A percentile compares a stretch with the other conserved stretches of the same genome.
Conservation (phyloP, 2,329 filamentous ascomycete species). For the Lasiodiplodia gonubiensis region DNA sequence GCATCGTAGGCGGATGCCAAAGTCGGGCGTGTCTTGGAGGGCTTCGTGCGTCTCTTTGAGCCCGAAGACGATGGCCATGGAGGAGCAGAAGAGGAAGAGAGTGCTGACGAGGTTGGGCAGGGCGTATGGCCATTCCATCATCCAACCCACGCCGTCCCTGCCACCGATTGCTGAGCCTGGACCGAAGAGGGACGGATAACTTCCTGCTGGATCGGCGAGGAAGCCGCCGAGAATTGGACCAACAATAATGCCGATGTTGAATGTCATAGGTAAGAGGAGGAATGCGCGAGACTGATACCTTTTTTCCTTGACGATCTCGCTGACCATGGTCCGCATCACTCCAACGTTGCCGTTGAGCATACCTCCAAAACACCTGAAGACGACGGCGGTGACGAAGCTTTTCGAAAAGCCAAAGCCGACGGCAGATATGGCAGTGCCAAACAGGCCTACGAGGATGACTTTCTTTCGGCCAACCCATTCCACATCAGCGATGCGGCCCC, state of each 20-base stretch:
- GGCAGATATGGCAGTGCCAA: constrained; percentile 70
- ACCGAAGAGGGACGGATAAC: constrained; percentile 68
- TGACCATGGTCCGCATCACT: constrained; percentile 76
- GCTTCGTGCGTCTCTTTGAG: constrained; percentile 65
- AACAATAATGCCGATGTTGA: constrained; percentile 63
- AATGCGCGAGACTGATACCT: constrained; percentile 65
- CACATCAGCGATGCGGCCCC: constrained; percentile 74
- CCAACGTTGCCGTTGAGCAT: constrained; percentile 74
- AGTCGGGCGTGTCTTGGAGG: constrained; percentile 48
- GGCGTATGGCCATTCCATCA: constrained; percentile 70
- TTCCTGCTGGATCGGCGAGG: constrained; percentile 68
- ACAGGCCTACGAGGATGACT: constrained; percentile 76
- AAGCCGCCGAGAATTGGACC: constrained; percentile 58
- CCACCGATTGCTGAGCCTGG: constrained; percentile 63
- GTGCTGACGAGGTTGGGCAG: constrained; percentile 72
- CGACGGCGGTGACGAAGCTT: constrained; percentile 65
- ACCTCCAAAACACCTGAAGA: constrained; percentile 71
- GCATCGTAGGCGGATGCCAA: constrained; percentile 46
- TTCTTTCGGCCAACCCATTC: constrained; percentile 71
- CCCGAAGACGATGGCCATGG: constrained; percentile 64
- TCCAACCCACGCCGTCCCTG: constrained; percentile 65
- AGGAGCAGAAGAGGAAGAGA: constrained; percentile 62
- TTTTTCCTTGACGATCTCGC: constrained; percentile 73
- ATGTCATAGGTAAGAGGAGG: constrained; percentile 68
- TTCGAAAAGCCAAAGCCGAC: constrained; percentile 72